A percentile compares a stretch with the other conserved stretches of the same genome.
Evolutionary conservation across 768 basidiomycete species (phyloP).

Genomic region (Strobilomyces confusus): DNA sequence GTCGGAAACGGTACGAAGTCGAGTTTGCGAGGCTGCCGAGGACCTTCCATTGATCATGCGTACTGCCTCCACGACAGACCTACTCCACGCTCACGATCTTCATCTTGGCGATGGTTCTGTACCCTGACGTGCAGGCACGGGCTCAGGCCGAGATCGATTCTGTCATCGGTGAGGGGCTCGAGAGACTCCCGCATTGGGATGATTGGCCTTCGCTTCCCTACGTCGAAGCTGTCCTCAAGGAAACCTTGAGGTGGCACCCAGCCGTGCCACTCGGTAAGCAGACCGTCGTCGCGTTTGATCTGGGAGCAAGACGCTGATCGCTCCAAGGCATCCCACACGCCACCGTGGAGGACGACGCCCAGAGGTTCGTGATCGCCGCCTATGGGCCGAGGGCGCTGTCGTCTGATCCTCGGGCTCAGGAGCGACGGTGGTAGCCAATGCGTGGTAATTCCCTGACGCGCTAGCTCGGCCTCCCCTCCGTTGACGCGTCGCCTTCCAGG

Average conservation of each 20-base stretch:
- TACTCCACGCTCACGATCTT: constrained; percentile 19
- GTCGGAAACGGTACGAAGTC: constrained; percentile 20
- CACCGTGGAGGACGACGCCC: constrained; percentile 40
- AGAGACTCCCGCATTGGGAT: constrained; percentile 20
- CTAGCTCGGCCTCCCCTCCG: no score
- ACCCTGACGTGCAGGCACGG: constrained; percentile 22
- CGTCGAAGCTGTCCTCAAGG: constrained; percentile 20
- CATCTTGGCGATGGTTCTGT: constrained; percentile 23
- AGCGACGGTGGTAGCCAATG: constrained; percentile 19
- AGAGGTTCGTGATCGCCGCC: constrained; percentile 33
- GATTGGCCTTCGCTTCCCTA: constrained; percentile 20
- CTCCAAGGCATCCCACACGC: constrained; percentile 29
- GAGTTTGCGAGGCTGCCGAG: not conserved
- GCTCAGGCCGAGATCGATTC: constrained; percentile 19
- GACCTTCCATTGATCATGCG: constrained; percentile 4
- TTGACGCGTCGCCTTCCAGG: constrained; percentile 13
- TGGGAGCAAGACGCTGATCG: not conserved
- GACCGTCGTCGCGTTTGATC: not conserved
- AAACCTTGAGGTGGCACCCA: constrained; percentile 26
- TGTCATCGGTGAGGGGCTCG: constrained; percentile 14
- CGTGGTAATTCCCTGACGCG: constrained; percentile 15
- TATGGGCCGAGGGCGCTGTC: not conserved
- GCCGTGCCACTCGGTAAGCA: constrained; percentile 9
- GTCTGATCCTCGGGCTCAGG: constrained; percentile 4
- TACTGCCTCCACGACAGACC: constrained; percentile 12